Conservation (phyloP, 1,139 yeast species). For the Arxiozyma telluris region DNA sequence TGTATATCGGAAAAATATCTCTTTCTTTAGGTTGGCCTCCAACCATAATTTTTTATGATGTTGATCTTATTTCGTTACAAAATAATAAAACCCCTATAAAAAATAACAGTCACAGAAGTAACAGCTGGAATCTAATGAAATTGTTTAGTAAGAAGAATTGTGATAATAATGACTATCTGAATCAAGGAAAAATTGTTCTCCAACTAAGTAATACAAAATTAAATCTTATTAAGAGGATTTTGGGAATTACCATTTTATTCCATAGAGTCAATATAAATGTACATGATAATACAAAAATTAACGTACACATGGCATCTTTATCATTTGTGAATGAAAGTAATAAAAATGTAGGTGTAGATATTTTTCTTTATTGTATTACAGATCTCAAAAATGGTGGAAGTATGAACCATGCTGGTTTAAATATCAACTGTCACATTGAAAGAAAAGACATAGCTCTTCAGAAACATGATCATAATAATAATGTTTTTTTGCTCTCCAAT, state of each 20-base stretch:
- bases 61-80: constrained; percentile 8
- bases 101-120: neutral
- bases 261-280: constrained; percentile 8
- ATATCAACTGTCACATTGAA: constrained; percentile 11
- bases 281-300: constrained; percentile 8
- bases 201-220: constrained; percentile 3
- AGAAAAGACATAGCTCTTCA: neutral
- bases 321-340: constrained; percentile 11
- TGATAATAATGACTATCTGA: neutral
- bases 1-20: constrained; percentile 12
- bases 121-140: neutral
- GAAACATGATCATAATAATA: neutral
- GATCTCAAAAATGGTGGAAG: constrained; percentile 12
- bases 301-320: constrained; percentile 14
- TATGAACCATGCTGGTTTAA: constrained; percentile 16
- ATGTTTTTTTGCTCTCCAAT: neutral
- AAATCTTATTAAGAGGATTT: constrained; percentile 9
- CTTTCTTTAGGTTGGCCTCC: constrained; percentile 17
- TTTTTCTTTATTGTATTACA: constrained; percentile 14
- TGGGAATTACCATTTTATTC: constrained; percentile 13
- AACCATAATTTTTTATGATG: constrained; percentile 14
- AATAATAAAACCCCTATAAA: neutral
- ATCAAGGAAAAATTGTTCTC: neutral
- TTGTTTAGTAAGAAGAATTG: neutral
- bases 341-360: constrained; percentile 12